Conservation (phyloP, 2,329 filamentous ascomycete genomes). For the Colletotrichum sidae region DNA sequence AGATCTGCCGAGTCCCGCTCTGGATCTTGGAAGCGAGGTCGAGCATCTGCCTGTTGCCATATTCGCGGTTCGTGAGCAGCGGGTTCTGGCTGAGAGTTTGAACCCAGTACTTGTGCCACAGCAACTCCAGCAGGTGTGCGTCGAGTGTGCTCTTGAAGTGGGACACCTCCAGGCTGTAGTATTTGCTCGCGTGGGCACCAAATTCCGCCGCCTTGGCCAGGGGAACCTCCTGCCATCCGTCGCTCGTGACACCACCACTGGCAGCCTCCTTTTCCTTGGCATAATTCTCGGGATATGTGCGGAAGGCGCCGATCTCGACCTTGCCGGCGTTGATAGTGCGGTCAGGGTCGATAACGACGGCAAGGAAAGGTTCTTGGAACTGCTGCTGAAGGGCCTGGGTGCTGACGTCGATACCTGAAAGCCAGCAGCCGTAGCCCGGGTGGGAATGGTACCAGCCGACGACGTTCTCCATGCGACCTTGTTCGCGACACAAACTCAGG, state of each 20-base stretch:
- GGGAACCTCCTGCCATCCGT: conserved; percentile 83
- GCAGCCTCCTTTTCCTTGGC: conserved; percentile 56
- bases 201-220: conserved; percentile 96
- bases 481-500: conserved; percentile 79
- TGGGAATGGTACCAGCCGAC: conserved; percentile 99
- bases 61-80: conserved; percentile 91
- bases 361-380: conserved; percentile 90
- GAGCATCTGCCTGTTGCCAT: conserved; percentile 89
- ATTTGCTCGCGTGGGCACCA: conserved; percentile 88
- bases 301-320: conserved; percentile 96
- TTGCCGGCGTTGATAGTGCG: conserved; percentile 94
- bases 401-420: conserved; percentile 93
- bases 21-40: conserved; percentile 87
- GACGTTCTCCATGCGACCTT: conserved; percentile 85
- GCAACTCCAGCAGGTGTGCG: conserved; percentile 82
- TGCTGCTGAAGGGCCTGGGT: conserved; percentile 89
- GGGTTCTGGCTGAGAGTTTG: conserved; percentile 93
- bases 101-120: conserved; percentile 99
- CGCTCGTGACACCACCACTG: conserved; percentile 52
- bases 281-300: conserved; percentile 85
- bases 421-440: conserved; percentile 97
- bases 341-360: conserved; percentile 94
- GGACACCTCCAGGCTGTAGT: conserved; percentile 91
- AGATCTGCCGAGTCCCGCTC: conserved; percentile 64
- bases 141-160: conserved; percentile 97